Evolutionary conservation across 2,329 filamentous ascomycete genomes (phyloP), one percentile per base, ranked within the genome.

Genomic region (Monosporascus sp.): DNA sequence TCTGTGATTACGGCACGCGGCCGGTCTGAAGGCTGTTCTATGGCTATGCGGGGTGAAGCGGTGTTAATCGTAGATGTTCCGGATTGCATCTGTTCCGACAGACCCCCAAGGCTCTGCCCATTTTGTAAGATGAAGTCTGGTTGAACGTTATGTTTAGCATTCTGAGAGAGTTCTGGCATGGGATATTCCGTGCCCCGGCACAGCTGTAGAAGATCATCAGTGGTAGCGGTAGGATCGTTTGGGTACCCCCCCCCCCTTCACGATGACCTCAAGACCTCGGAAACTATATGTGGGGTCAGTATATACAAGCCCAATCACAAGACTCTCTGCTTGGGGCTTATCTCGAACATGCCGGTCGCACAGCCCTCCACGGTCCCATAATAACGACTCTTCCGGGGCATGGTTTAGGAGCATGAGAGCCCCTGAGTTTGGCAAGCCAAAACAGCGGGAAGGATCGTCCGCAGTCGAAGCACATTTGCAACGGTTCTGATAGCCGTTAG

Each of bases 341-440:
- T 39, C 31, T 14, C 7, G 38, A 37, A 55, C 63, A 46, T 48
- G 70, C 69, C 67, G 57, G 50, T 70, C 68, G 47, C 69, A 70
- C 20, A 72, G 54, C 70, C 67, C 39, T 70, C 69, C 5, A 71
- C 52, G 48, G 67, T 70, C 1, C 69, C 70, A 27, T 71, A 72
- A 56, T 72, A 70, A 41, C 65, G 60, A n/a, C 68, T 69, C 58
- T 69, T 71, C 6, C 68, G 62, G 2, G 67, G 69, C 6, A 67
- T 58, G 6, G 65, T 70, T 35, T 65, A 72, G 15, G 64, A 63
- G 54, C 68, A 72, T 17, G 61, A 55, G n/a, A 61, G 57, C 37
- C 64, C 61, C 39, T 70, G 68, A 50, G 67, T 64, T 25, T 67
- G 56, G 50, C 69, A 72, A 25, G 64, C 61, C 24, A 67, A 56